A percentile compares a stretch with the other conserved stretches of the same genome.
These are phyloP conservation scores for Aspergillus pseudoviridinutans DNA, from an alignment of 2,329 filamentous ascomycete genomes.

Conservation along the genomic window DNA sequence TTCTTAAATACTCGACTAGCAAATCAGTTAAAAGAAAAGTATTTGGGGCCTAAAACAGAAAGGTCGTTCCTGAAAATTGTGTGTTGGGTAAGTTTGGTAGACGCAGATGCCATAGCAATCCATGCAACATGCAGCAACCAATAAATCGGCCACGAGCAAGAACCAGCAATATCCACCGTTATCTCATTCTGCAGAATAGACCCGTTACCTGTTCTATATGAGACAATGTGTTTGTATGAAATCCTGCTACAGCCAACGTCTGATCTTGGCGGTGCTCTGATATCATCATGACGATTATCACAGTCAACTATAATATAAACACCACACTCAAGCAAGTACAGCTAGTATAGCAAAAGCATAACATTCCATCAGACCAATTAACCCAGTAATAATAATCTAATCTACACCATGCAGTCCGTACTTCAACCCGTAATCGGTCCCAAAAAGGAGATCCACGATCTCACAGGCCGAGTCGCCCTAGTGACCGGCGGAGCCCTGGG, in stretches of 20 bases:
- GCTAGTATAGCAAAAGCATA: too few relatives aligned
- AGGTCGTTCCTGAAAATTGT: too few relatives aligned
- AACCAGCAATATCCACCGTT: background rate
- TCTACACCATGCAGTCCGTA: conserved; percentile 9
- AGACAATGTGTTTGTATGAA: background rate
- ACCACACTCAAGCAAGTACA: too few relatives aligned
- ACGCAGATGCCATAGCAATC: too few relatives aligned
- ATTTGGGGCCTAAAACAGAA: too few relatives aligned
- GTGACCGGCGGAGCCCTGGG: conserved; percentile 39
- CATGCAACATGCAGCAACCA: too few relatives aligned
- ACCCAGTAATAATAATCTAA: too few relatives aligned
- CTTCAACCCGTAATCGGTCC: conserved; percentile 38
- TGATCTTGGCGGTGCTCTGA: background rate
- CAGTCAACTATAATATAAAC: background rate
- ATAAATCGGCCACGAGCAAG: background rate
- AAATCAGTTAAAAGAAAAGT: too few relatives aligned
- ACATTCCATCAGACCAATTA: too few relatives aligned
- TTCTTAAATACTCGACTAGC: too few relatives aligned
- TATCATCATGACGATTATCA: background rate
- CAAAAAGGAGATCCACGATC: conserved; percentile 31
- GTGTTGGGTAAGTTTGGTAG: too few relatives aligned
- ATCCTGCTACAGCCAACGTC: background rate
- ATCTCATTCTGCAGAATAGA: background rate
- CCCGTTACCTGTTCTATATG: background rate
- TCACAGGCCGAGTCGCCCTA: conserved; percentile 35